Evolutionary conservation across 2,329 filamentous ascomycete species (phyloP).

Genomic region (Acrocalymma vagum): DNA sequence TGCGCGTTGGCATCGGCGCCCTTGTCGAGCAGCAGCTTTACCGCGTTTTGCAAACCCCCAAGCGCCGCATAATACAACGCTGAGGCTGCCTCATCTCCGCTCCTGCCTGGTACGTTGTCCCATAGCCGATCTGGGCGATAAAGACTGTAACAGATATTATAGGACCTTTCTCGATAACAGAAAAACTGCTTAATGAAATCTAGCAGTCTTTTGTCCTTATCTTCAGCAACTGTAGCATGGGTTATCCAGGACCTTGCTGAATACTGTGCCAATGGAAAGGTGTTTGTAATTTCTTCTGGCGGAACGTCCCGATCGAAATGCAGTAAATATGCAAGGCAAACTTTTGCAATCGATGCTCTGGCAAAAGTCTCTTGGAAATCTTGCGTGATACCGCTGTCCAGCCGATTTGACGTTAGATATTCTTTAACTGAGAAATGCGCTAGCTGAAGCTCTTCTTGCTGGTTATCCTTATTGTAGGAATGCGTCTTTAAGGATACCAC

Average conservation of each 20-base stretch:
- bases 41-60: conserved; percentile 15
- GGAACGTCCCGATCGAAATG: conserved; percentile 21
- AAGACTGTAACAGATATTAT: conserved; percentile 19
- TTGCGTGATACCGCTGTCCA: conserved; percentile 18
- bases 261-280: conserved; percentile 26
- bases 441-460: too few species aligned
- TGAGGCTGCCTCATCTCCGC: conserved; percentile 1
- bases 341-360: conserved; percentile 26
- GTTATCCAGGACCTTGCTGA: conserved; percentile 28
- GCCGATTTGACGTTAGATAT: conserved; percentile 38
- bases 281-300: conserved; percentile 3
- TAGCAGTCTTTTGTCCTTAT: conserved; percentile 12
- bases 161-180: conserved; percentile 13
- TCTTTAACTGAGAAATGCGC: conserved; percentile 48
- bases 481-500: conserved; percentile 21
- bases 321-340: conserved; percentile 34
- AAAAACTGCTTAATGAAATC: too few species aligned
- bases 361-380: conserved; percentile 28
- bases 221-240: conserved; percentile 16
- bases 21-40: conserved; percentile 11
- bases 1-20: conserved; percentile 22
- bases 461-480: conserved; percentile 7
- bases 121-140: conserved; percentile 15
- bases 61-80: conserved; percentile 25
- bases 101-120: conserved; percentile 4